Conservation (phyloP, 2,329 filamentous ascomycete species). For the Dryadomyces quercus-mongolicae region DNA sequence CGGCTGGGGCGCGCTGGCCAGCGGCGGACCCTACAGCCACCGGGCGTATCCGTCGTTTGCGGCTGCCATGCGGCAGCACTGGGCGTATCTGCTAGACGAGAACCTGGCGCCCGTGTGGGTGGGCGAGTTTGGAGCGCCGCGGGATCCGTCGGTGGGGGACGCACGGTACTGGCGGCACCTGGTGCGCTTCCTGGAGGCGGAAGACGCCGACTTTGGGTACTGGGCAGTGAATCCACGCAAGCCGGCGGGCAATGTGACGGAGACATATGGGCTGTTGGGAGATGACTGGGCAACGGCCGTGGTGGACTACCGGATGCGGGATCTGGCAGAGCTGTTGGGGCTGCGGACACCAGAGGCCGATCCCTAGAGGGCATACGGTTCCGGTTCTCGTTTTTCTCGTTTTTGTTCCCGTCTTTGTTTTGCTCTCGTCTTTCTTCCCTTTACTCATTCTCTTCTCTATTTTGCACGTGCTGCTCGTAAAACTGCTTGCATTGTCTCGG, state of each 20-base stretch:
- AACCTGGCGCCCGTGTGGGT: constrained; percentile 53
- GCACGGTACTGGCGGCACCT: constrained; percentile 55
- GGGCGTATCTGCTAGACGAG: constrained; percentile 49
- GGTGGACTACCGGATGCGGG: constrained; percentile 49
- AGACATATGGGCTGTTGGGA: constrained; percentile 48
- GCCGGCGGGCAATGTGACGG: constrained; percentile 41
- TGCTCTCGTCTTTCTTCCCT: not conserved
- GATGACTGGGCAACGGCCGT: constrained; percentile 54
- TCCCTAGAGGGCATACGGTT: not conserved
- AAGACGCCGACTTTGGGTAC: constrained; percentile 56
- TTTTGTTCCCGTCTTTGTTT: not conserved
- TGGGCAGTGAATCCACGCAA: constrained; percentile 60
- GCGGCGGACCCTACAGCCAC: constrained; percentile 46
- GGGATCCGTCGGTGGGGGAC: constrained; percentile 39
- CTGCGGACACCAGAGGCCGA: not conserved
- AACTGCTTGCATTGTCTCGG: too few relatives aligned
- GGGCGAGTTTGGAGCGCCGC: constrained; percentile 52
- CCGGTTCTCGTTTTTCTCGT: not conserved
- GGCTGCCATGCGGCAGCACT: constrained; percentile 49
- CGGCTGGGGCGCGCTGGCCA: constrained; percentile 45
- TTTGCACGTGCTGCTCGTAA: too few relatives aligned
- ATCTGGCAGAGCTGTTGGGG: constrained; percentile 37
- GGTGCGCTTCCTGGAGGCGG: constrained; percentile 41
- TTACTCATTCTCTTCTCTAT: too few relatives aligned
- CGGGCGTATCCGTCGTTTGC: constrained; percentile 51